Percentiles rank a stretch among this genome's conserved stretches.
Conservation (phyloP, 768 basidiomycete species). For the Leccinellum luteum region DNA sequence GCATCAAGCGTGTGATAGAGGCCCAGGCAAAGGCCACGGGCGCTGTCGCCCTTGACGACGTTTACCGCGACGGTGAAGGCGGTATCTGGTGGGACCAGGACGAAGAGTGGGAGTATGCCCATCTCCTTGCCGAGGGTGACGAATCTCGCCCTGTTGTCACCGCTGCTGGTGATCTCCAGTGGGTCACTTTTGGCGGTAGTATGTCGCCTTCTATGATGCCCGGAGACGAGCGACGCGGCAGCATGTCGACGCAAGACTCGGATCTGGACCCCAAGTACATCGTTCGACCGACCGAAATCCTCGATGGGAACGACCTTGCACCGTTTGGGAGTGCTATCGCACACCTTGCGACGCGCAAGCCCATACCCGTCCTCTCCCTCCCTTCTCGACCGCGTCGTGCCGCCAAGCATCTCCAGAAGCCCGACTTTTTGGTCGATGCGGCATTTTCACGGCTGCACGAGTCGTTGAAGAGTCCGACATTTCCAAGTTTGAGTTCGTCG, state of each 20-base stretch:
- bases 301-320: constrained; percentile 36
- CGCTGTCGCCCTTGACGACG: constrained; percentile 40
- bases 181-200: constrained; percentile 41
- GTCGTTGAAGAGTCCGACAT: constrained; percentile 8
- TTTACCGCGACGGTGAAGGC: constrained; percentile 59
- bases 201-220: constrained; percentile 14
- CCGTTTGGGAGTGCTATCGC: constrained; percentile 28
- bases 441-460: constrained; percentile 22
- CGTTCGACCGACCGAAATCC: constrained; percentile 36
- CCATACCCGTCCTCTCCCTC: constrained; percentile 36
- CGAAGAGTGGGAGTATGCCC: constrained; percentile 67
- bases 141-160: constrained; percentile 20
- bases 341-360: constrained; percentile 30
- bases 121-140: constrained; percentile 47
- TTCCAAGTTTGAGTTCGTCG: constrained; percentile 12
- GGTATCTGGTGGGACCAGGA: constrained; percentile 71
- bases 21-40: constrained; percentile 49
- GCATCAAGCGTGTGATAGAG: constrained; percentile 54
- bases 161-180: constrained; percentile 34
- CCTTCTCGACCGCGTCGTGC: constrained; percentile 34
- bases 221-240: constrained; percentile 40
- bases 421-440: constrained; percentile 34
- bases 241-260: constrained; percentile 51
- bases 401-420: constrained; percentile 38
- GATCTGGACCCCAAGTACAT: constrained; percentile 51